Percentiles rank a stretch among this genome's conserved stretches.
Conservation (phyloP, 257 asterid genomes). For the Solanum rostratum region DNA sequence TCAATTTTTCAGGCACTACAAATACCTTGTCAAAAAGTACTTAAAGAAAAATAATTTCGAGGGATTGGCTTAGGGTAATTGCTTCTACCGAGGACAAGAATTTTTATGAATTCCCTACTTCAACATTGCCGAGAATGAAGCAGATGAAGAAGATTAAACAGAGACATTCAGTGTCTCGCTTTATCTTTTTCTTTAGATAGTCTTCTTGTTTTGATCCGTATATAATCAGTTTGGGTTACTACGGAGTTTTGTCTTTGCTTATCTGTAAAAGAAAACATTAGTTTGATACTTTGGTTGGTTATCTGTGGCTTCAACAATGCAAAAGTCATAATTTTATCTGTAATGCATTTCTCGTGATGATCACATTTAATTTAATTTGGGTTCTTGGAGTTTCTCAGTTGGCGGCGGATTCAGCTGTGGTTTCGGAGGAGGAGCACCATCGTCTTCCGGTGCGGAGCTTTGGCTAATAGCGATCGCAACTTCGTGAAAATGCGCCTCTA, state of each 20-base stretch:
- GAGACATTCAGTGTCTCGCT: background rate
- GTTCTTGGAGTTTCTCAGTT: too few relatives aligned
- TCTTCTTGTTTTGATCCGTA: background rate
- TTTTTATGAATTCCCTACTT: conserved; percentile 68
- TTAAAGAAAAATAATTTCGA: conserved; percentile 65
- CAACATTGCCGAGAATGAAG: conserved; percentile 80
- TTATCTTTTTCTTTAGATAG: background rate
- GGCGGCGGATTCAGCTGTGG: too few relatives aligned
- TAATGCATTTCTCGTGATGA: background rate
- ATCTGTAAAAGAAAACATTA: background rate
- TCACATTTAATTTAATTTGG: background rate
- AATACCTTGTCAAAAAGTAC: conserved; percentile 68
- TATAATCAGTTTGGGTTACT: background rate
- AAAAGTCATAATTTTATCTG: background rate
- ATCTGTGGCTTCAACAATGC: background rate
- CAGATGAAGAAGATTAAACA: conserved; percentile 41
- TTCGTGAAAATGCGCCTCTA: too few relatives aligned
- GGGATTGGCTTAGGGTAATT: conserved; percentile 84
- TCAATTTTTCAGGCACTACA: conserved; percentile 37
- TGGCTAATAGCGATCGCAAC: too few relatives aligned
- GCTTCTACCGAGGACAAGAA: conserved; percentile 67
- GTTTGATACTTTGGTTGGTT: background rate
- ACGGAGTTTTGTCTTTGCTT: background rate
- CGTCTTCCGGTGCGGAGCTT: too few relatives aligned
- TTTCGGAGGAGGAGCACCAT: too few relatives aligned